These are phyloP conservation scores for Mallotus japonicus DNA, from an alignment of 441 rosid genomes.

Conservation along the genomic window DNA sequence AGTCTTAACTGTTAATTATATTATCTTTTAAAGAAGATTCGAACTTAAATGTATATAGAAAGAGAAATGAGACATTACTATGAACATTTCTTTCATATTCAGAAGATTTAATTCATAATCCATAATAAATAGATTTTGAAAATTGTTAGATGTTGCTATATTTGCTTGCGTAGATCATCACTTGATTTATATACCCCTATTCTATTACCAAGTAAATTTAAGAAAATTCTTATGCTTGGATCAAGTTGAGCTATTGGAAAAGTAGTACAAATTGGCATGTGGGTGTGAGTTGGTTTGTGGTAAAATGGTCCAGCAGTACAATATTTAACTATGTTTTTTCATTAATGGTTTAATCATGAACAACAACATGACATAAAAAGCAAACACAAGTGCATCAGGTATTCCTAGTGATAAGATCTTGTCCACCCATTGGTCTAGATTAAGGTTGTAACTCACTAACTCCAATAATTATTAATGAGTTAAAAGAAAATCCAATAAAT, in stretches of 20 bases:
- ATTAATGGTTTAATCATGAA: background rate
- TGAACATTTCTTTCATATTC: too few species aligned
- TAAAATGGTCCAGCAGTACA: background rate
- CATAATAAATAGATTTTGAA: too few species aligned
- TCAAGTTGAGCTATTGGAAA: background rate
- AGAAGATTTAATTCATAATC: too few species aligned
- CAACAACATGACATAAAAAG: background rate
- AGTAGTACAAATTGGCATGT: slow-evolving; percentile 5
- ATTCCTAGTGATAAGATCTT: background rate
- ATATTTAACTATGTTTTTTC: background rate
- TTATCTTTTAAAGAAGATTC: too few species aligned
- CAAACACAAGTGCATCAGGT: background rate
- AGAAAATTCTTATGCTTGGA: background rate
- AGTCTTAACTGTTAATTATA: too few species aligned
- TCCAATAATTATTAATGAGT: background rate
- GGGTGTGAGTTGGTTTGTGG: background rate
- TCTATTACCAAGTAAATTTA: background rate
- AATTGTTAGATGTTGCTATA: background rate
- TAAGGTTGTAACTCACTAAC: slow-evolving; percentile 13
- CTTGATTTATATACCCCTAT: background rate
- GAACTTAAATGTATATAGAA: too few species aligned
- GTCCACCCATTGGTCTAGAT: slow-evolving; percentile 2
- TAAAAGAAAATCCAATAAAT: background rate
- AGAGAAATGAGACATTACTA: too few species aligned
- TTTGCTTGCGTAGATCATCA: background rate